Base-by-base conservation (phyloP, 192 early-diverging fungal species). In the Podila minutissima region DNA sequence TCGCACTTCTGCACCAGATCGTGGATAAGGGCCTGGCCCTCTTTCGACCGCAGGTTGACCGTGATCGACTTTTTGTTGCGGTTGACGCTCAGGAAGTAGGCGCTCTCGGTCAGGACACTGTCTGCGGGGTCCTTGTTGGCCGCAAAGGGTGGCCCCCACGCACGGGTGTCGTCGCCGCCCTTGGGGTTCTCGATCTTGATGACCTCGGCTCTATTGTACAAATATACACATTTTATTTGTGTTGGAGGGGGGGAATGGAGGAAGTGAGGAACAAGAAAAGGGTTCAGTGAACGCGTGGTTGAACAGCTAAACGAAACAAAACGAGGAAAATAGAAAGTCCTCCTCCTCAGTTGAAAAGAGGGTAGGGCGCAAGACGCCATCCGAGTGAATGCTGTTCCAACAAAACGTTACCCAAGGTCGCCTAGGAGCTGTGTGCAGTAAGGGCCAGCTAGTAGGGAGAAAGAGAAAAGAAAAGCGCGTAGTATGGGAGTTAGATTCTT, bases 51-150 rank as follows among this genome's bases (percentile, higher is more conserved):
- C 68, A 99, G 88, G 68, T 99, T 93, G 11, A 99, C 85, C 1
- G 95, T 91, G 17, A 99, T 88, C 2, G 95, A 96, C 69, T 91
- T 84, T 74, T 99, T 99, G 89, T 97, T 97, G 9, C 97, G 89
- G 76, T 99, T 99, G 22, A 94, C 90, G 61, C 93, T 89, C 50
- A 99, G 83, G 81, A 96, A 99, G 75, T 99, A 99, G 9, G 96
- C 95, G 55, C 88, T 90, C 67, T 97, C 96, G 1, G 86, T 88
- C 0, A 67, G 67, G 1, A 48, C 29, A 3, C 68, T 62, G 37
- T 87, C 83, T 7, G 59, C 65, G 22, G 63, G 29, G 33, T 85
- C 83, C 4, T 61, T 17, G 60, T 83, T 87, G 29, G 61, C 33
- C n/a, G 86, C 86, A 71, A 74, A 89, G 9, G 91, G 92, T 6